Percentiles rank a stretch among this genome's conserved stretches.
Evolutionary conservation across 202 grass and related monocot species (phyloP).

Genomic region (Elaeis oleifera): DNA sequence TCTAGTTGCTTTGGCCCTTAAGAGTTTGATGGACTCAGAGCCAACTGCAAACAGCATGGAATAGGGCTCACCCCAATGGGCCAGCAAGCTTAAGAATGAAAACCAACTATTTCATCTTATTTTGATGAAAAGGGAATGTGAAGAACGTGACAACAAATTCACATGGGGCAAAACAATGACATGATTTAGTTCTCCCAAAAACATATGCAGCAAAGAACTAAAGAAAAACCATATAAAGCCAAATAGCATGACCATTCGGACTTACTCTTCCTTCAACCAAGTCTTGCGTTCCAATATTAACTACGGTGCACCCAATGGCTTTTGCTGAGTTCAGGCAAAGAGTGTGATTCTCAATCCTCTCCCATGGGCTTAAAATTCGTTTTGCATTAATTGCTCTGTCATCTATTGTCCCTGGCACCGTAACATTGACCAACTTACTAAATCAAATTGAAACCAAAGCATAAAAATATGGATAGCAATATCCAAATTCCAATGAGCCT

Average conservation of each 20-base stretch:
- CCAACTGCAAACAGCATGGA: too few species aligned
- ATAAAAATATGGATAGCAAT: background rate
- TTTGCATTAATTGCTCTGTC: slow-evolving; percentile 94
- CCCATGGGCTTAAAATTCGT: slow-evolving; percentile 69
- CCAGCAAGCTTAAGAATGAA: too few species aligned
- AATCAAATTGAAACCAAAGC: slow-evolving; percentile 5
- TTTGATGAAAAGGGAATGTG: too few species aligned
- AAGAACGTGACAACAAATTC: too few species aligned
- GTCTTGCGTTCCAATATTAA: slow-evolving; percentile 96
- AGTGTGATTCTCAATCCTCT: slow-evolving; percentile 91
- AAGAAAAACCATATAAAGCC: slow-evolving; percentile 13
- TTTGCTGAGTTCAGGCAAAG: slow-evolving; percentile 91
- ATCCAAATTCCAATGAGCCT: background rate
- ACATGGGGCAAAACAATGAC: background rate
- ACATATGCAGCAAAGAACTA: background rate
- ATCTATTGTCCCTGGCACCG: slow-evolving; percentile 80
- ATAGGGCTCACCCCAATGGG: too few species aligned
- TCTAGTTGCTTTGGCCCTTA: too few species aligned
- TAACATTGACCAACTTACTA: slow-evolving; percentile 96
- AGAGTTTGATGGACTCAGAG: too few species aligned
- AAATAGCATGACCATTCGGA: background rate
- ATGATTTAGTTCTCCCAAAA: background rate
- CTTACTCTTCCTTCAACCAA: slow-evolving; percentile 86
- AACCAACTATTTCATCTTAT: too few species aligned
- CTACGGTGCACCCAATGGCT: slow-evolving; percentile 92